Percentiles rank a stretch among this genome's conserved stretches.
phyloP scores from a whole-genome alignment of 345 rosid genomes.

The Eucalyptus polybractea region DNA sequence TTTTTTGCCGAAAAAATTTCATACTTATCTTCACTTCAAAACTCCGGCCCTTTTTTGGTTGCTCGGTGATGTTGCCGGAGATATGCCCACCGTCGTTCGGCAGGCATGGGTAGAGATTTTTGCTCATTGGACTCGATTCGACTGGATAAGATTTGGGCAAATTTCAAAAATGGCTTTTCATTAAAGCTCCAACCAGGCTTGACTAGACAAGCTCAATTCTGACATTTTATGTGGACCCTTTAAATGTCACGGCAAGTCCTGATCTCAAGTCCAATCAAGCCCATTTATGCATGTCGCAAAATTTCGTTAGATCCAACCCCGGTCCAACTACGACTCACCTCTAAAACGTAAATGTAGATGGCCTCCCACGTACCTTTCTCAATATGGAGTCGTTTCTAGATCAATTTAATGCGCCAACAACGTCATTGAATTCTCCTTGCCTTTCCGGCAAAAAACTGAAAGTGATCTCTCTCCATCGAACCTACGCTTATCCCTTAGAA shows the following conservation, averaged over 20 bases:
- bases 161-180: fast-evolving
- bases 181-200: background rate
- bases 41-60: background rate
- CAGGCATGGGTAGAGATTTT: background rate
- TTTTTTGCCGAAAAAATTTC: background rate
- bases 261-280: background rate
- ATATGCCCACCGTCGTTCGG: background rate
- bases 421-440: background rate
- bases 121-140: background rate
- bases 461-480: background rate
- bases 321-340: fast-evolving
- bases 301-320: background rate
- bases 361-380: background rate
- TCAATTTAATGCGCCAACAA: background rate
- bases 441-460: background rate
- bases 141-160: background rate
- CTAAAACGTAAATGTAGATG: background rate
- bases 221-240: background rate
- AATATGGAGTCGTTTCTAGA: background rate
- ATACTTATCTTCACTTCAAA: background rate
- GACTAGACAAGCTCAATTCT: background rate
- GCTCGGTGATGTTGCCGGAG: background rate
- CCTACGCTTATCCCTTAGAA: background rate
- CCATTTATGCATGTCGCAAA: background rate
- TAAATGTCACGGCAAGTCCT: background rate